Percentiles rank a stretch among this genome's conserved stretches.
These are phyloP conservation scores for Clarireedia paspali DNA, from an alignment of 2,329 filamentous ascomycete species.

Conservation along the genomic window DNA sequence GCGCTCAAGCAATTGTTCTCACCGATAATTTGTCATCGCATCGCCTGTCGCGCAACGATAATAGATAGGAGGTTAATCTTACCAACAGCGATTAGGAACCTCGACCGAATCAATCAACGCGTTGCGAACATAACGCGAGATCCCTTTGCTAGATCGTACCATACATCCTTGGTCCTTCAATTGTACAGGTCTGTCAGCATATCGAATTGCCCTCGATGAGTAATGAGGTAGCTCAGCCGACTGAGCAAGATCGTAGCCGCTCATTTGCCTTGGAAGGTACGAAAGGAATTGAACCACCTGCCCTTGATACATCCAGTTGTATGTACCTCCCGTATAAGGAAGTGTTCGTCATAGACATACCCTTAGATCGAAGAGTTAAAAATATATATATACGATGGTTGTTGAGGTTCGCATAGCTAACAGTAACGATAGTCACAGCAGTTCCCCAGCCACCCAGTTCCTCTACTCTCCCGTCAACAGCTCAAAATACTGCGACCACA, in stretches of 20 bases:
- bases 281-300: slow-evolving; percentile 25
- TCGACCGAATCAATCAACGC: slow-evolving; percentile 16
- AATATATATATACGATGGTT: not conserved
- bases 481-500: slow-evolving; percentile 25
- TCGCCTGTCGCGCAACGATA: slow-evolving; percentile 2
- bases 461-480: slow-evolving; percentile 25
- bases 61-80: slow-evolving; percentile 5
- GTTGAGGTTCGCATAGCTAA: slow-evolving; percentile 17
- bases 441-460: slow-evolving; percentile 25
- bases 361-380: not conserved
- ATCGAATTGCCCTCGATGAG: slow-evolving; percentile 30
- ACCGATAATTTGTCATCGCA: not conserved
- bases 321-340: slow-evolving; percentile 13
- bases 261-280: slow-evolving; percentile 25
- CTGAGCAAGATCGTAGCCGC: slow-evolving; percentile 28
- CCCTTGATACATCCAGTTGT: slow-evolving; percentile 28
- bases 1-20: not conserved
- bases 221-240: slow-evolving; percentile 30
- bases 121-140: slow-evolving; percentile 12
- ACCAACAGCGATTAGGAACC: slow-evolving; percentile 5
- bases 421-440: slow-evolving; percentile 19
- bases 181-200: slow-evolving; percentile 11
- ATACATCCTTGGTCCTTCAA: slow-evolving; percentile 5
- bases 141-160: slow-evolving; percentile 6
- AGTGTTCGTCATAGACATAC: not conserved